phyloP scores from a whole-genome alignment of 2,329 filamentous ascomycete genomes.

The Ophiocordyceps robertsii region DNA sequence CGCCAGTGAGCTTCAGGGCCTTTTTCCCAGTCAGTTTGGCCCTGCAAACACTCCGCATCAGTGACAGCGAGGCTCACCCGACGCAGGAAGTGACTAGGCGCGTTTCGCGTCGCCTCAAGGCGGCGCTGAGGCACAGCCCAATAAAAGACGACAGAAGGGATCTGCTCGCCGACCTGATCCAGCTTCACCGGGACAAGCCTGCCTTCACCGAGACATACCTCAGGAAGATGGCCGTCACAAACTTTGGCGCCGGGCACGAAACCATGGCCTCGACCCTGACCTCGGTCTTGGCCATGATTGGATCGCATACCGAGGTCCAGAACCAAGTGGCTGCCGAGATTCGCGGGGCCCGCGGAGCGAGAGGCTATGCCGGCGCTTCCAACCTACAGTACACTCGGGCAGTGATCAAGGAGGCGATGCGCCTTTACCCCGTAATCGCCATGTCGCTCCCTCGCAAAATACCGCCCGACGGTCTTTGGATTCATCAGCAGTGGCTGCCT shows the following conservation, averaged over 20 bases:
- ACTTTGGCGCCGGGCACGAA: slow-evolving; percentile 42
- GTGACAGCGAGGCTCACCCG: neutral
- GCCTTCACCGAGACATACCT: slow-evolving; percentile 34
- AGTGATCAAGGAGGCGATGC: slow-evolving; percentile 35
- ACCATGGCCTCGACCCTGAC: slow-evolving; percentile 40
- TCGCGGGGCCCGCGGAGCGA: slow-evolving; percentile 3
- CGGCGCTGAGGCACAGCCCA: slow-evolving; percentile 12
- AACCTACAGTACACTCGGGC: slow-evolving; percentile 25
- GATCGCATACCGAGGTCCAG: slow-evolving; percentile 20
- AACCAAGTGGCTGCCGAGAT: slow-evolving; percentile 19
- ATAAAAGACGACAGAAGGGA: slow-evolving; percentile 21
- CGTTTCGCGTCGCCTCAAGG: slow-evolving; percentile 20
- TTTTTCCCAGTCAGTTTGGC: slow-evolving; percentile 33
- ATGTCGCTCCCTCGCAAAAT: slow-evolving; percentile 36
- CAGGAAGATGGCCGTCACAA: slow-evolving; percentile 37
- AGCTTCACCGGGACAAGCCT: slow-evolving; percentile 28
- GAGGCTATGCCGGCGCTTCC: slow-evolving; percentile 9
- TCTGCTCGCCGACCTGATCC: slow-evolving; percentile 31
- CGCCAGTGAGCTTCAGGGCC: slow-evolving; percentile 27
- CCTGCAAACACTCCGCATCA: neutral
- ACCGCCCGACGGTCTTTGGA: slow-evolving; percentile 18
- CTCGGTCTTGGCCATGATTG: slow-evolving; percentile 32
- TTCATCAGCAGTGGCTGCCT: slow-evolving; percentile 28
- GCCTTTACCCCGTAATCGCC: slow-evolving; percentile 35
- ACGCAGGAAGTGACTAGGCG: slow-evolving; percentile 21